Evolutionary conservation across 345 rosid genomes (phyloP).

Genomic region (Euphorbia tirucalli): DNA sequence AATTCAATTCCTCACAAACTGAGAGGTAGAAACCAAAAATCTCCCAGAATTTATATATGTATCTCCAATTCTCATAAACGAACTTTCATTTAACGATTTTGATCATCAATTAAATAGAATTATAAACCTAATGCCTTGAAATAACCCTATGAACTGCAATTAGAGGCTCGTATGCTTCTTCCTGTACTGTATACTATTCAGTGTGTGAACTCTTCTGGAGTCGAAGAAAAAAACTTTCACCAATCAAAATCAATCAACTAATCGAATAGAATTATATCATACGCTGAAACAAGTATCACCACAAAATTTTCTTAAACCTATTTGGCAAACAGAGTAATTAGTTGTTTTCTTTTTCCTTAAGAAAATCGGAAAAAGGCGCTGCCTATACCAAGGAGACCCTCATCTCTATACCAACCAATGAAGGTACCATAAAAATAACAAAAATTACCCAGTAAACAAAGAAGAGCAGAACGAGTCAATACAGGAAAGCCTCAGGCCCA

Average conservation of each 20-base stretch:
- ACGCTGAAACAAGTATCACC: neutral
- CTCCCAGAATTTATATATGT: neutral
- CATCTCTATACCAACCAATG: neutral
- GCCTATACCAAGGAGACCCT: conserved; percentile 1
- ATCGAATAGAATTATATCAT: neutral
- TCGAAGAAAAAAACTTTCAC: neutral
- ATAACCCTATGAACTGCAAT: conserved; percentile 16
- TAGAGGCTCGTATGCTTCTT: conserved; percentile 7
- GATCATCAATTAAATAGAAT: conserved; percentile 2
- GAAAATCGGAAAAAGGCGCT: neutral
- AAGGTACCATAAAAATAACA: neutral
- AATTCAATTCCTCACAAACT: neutral
- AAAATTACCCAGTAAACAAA: no score
- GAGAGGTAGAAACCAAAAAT: neutral
- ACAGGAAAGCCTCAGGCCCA: conserved; percentile 6
- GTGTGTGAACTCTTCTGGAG: neutral
- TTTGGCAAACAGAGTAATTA: neutral
- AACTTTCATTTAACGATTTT: neutral
- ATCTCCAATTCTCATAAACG: neutral
- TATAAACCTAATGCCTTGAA: conserved; percentile 10
- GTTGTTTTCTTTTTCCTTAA: neutral
- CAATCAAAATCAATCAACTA: conserved; percentile 1
- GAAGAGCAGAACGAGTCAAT: conserved; percentile 3
- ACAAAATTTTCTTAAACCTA: conserved; percentile 6
- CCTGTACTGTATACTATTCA: conserved; percentile 12